These are phyloP conservation scores for Neurospora discreta DNA, from an alignment of 495 filamentous ascomycete genomes.

Conservation along the genomic window DNA sequence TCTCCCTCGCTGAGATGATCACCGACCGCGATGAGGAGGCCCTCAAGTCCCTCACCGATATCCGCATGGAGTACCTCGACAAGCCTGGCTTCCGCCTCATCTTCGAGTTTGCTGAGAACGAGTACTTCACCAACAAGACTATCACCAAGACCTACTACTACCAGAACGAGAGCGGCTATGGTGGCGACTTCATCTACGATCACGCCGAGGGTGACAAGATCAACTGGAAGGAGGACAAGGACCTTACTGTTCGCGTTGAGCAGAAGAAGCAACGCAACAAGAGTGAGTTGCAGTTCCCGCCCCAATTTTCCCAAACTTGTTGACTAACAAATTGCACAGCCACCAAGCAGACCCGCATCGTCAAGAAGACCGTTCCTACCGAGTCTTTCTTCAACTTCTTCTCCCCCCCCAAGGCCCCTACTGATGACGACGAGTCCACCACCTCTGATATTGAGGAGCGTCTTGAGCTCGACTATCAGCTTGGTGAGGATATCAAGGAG, in stretches of 20 bases:
- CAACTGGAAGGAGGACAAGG: slow-evolving; percentile 87
- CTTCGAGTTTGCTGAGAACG: slow-evolving; percentile 92
- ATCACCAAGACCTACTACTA: slow-evolving; percentile 99
- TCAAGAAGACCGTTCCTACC: slow-evolving; percentile 97
- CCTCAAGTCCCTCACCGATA: slow-evolving; percentile 81
- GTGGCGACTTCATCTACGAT: slow-evolving; percentile 99
- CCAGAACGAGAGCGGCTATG: slow-evolving; percentile 96
- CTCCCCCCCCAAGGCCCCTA: slow-evolving; percentile 80
- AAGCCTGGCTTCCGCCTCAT: slow-evolving; percentile 95
- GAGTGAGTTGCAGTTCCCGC: slow-evolving; percentile 51
- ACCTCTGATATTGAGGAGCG: slow-evolving; percentile 92
- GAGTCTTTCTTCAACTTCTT: slow-evolving; percentile 99
- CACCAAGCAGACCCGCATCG: slow-evolving; percentile 96
- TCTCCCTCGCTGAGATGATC: slow-evolving; percentile 93
- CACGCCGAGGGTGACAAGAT: slow-evolving; percentile 97
- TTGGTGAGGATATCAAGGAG: slow-evolving; percentile 99
- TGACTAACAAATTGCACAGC: slow-evolving; percentile 44
- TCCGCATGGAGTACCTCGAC: slow-evolving; percentile 98
- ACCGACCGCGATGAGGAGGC: slow-evolving; percentile 92
- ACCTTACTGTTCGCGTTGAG: slow-evolving; percentile 88
- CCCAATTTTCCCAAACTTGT: background rate
- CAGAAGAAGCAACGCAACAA: slow-evolving; percentile 99
- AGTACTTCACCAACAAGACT: slow-evolving; percentile 92
- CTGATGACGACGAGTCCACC: slow-evolving; percentile 64
- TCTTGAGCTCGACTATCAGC: slow-evolving; percentile 95